A percentile compares a stretch with the other conserved stretches of the same genome.
Conservation (phyloP, 176 grass and related monocot genomes). For the Ampelocalamus luodianensis region DNA sequence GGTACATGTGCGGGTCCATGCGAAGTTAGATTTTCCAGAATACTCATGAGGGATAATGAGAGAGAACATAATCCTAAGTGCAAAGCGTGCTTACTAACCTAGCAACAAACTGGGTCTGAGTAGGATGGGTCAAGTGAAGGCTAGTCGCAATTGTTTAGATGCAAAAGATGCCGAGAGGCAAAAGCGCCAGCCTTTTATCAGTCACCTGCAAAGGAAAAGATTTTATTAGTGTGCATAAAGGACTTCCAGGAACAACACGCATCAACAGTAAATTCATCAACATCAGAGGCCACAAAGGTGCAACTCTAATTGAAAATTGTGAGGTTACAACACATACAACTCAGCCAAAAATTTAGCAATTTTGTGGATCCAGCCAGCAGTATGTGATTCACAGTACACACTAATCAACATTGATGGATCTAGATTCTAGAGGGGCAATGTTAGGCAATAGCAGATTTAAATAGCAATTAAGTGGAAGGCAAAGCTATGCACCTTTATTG, state of each 20-base stretch:
- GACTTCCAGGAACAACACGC: background rate
- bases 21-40: background rate
- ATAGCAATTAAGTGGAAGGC: background rate
- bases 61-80: constrained; percentile 22
- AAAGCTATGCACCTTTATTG: too few species aligned
- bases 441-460: constrained; percentile 5
- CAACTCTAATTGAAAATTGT: background rate
- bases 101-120: background rate
- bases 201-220: background rate
- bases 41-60: constrained; percentile 2
- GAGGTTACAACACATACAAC: background rate
- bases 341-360: background rate
- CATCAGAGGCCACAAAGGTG: constrained; percentile 30
- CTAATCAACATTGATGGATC: background rate
- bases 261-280: constrained; percentile 6
- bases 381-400: background rate
- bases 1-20: constrained; percentile 28
- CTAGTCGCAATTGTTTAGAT: background rate
- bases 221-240: constrained; percentile 2
- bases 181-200: constrained; percentile 28
- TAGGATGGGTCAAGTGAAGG: background rate
- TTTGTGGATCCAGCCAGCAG: background rate
- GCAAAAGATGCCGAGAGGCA: constrained; percentile 27
- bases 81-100: constrained; percentile 28
- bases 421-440: background rate